A percentile compares a stretch with the other conserved stretches of the same genome.
Evolutionary conservation across 495 filamentous ascomycete species (phyloP).

Genomic region (Amphirosellinia nigrospora): DNA sequence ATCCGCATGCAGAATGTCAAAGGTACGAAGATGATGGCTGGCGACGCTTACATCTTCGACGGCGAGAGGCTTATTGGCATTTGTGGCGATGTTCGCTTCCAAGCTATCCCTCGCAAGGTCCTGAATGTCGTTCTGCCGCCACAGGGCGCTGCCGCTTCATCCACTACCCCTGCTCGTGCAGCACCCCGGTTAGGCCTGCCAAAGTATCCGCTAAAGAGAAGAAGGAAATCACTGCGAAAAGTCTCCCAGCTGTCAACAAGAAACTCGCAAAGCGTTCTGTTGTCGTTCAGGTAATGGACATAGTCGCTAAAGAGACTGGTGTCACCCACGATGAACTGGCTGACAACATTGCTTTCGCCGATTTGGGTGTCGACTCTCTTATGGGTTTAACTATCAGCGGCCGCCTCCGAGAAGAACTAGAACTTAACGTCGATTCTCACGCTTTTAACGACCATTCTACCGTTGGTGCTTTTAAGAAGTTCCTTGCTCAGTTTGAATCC

Average conservation of each 20-base stretch:
- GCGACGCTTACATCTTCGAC: slow-evolving; percentile 71
- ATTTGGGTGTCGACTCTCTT: slow-evolving; percentile 67
- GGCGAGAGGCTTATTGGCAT: slow-evolving; percentile 64
- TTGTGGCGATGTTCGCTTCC: slow-evolving; percentile 65
- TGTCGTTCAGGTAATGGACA: slow-evolving; percentile 58
- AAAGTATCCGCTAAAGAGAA: slow-evolving; percentile 51
- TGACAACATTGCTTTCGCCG: slow-evolving; percentile 59
- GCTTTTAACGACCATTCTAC: slow-evolving; percentile 61
- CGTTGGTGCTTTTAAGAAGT: slow-evolving; percentile 65
- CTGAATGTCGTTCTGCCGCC: slow-evolving; percentile 71
- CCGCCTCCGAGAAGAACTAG: slow-evolving; percentile 62
- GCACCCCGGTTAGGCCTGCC: slow-evolving; percentile 47
- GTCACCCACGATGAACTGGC: slow-evolving; percentile 65
- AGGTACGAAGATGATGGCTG: slow-evolving; percentile 56
- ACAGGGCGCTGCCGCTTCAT: slow-evolving; percentile 50
- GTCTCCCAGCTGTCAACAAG: slow-evolving; percentile 50
- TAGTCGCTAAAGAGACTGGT: slow-evolving; percentile 71
- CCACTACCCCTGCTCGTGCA: slow-evolving; percentile 40
- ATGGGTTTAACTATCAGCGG: slow-evolving; percentile 62
- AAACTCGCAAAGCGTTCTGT: slow-evolving; percentile 45
- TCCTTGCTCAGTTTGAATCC: slow-evolving; percentile 57
- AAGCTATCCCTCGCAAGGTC: slow-evolving; percentile 68
- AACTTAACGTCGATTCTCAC: slow-evolving; percentile 60
- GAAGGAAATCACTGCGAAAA: slow-evolving; percentile 50
- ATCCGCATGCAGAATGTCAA: slow-evolving; percentile 69